phyloP scores from a whole-genome alignment of 2,329 filamentous ascomycete species.

The Diaporthe vexans region DNA sequence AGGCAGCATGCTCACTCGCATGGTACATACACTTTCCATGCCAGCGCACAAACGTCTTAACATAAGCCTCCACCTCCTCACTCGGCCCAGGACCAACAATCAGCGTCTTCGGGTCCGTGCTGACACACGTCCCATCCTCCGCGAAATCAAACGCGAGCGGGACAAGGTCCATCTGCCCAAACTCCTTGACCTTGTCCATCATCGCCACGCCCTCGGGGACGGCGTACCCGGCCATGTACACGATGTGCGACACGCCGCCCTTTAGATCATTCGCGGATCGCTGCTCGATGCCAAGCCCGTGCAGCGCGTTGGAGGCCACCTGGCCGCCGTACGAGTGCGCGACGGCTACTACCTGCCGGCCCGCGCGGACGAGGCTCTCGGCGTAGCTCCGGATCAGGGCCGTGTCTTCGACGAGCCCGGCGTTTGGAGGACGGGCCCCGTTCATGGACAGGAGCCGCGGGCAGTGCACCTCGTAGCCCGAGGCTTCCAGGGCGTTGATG shows the following conservation, averaged over 20 bases:
- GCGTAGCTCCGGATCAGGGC: slow-evolving; percentile 17
- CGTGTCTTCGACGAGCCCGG: neutral
- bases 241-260: slow-evolving; percentile 4
- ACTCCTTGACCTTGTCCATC: neutral
- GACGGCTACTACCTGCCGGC: neutral
- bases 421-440: neutral
- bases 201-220: neutral
- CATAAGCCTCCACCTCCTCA: neutral
- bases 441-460: neutral
- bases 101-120: neutral
- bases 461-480: slow-evolving; percentile 16
- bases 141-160: slow-evolving; percentile 1
- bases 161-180: slow-evolving; percentile 11
- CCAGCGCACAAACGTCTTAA: slow-evolving; percentile 6
- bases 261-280: slow-evolving; percentile 6
- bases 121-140: neutral
- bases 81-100: neutral
- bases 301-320: slow-evolving; percentile 9
- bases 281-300: neutral
- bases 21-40: slow-evolving; percentile 8
- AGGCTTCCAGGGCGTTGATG: too few species aligned
- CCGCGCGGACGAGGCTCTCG: neutral
- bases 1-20: neutral
- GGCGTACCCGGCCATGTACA: slow-evolving; percentile 4
- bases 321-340: slow-evolving; percentile 24